Evolutionary conservation across 2,329 filamentous ascomycete species (phyloP), one percentile per base, ranked within the genome.

Genomic region (Apiospora aurea): DNA sequence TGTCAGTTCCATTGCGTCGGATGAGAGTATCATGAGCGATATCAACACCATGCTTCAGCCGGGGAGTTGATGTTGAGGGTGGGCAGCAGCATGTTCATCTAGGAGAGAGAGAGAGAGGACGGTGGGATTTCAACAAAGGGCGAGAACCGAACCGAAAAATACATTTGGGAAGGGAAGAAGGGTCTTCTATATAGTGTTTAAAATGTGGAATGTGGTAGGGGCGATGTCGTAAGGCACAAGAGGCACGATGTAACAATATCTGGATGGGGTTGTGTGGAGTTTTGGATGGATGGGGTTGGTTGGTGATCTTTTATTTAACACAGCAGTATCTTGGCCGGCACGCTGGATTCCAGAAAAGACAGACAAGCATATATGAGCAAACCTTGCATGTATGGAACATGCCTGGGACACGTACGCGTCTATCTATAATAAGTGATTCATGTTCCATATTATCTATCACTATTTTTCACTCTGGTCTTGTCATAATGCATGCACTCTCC

Each of bases 21-120:
- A 91, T 74, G 88, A 91, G 75, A 85, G 84, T 61, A 89, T 91
- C 74, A 89, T 90, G 81, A 85, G 81, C 71, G 88, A 90, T 76
- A 88, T 91, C 75, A 87, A 89, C 72, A 80, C 76, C 13, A 79
- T 83, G 75, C 74, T 83, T 69, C 74, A 80, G 69, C 73, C 71
- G 41, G 66, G 41, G 43, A 68, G 66, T 68, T 69, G 41, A 47
- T 14, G 41, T 13, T 38, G 26, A 24, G 24, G 2, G 10, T 13
- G 24, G 24, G 6, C 1, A 11, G 26, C 13, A 21, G 18, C 18
- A 14, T 2, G 26, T 21, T 8, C 2, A n/a, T 1, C 2, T 14
- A 4, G 16, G 10, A 5, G 11, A 11, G 26, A 29, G 10, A 5
- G 11, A 11, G 26, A 29, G 26, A 29, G 26, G 26, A 29, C 26